phyloP scores from a whole-genome alignment of 2,329 filamentous ascomycete species.

The Aspergillus pseudonomiae region DNA sequence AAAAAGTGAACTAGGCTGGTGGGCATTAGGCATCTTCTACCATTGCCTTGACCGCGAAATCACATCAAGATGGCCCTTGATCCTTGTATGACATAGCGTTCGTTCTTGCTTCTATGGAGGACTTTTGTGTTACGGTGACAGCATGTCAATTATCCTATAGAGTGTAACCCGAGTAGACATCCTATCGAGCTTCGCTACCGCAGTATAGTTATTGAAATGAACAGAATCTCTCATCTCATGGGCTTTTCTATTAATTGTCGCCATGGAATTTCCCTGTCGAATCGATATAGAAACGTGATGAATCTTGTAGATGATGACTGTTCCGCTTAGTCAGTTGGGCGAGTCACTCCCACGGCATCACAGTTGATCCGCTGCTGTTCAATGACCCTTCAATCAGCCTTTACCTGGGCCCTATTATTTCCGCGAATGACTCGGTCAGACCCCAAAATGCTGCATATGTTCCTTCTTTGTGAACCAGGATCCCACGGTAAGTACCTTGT shows the following conservation, averaged over 20 bases:
- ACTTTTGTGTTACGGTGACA: constrained; percentile 10
- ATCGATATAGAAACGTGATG: neutral
- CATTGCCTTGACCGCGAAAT: neutral
- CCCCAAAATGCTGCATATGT: constrained; percentile 31
- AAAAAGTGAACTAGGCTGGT: constrained; percentile 31
- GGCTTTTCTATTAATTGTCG: neutral
- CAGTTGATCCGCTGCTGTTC: constrained; percentile 25
- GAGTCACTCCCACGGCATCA: constrained; percentile 18
- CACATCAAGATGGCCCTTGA: neutral
- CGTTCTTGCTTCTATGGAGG: constrained; percentile 3
- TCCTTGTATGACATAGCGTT: constrained; percentile 17
- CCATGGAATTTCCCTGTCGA: neutral
- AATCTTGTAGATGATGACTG: neutral
- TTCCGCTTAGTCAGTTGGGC: constrained; percentile 22
- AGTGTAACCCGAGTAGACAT: constrained; percentile 10
- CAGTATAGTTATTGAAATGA: neutral
- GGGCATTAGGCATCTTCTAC: neutral
- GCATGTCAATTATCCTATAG: constrained; percentile 8
- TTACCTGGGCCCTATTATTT: constrained; percentile 10
- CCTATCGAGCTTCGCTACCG: constrained; percentile 4
- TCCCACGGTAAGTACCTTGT: constrained; percentile 22
- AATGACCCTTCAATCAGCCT: constrained; percentile 12
- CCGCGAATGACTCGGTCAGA: constrained; percentile 10
- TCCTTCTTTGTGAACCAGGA: constrained; percentile 21
- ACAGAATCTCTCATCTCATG: neutral